Conservation (phyloP, 1,284 basidiomycete genomes). For the Gymnopus androsaceus region DNA sequence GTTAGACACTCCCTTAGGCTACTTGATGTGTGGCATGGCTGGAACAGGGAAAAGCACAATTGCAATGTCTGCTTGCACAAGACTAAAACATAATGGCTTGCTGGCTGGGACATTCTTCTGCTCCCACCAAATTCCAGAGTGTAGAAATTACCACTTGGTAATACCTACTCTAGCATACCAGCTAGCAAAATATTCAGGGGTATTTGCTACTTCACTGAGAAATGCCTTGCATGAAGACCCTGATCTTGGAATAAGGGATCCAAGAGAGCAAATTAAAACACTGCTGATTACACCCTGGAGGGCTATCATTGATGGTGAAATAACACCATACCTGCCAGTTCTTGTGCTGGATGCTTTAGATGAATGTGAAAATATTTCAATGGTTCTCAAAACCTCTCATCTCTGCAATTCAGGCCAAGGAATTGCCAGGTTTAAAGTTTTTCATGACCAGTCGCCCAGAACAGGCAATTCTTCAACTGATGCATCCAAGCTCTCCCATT, state of each 20-base stretch:
- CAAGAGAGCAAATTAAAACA: too few relatives aligned
- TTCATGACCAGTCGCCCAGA: neutral
- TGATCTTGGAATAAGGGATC: neutral
- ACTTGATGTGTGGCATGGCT: constrained; percentile 2
- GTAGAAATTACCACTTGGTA: constrained; percentile 1
- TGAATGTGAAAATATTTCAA: too few relatives aligned
- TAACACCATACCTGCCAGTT: neutral
- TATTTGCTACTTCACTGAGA: neutral
- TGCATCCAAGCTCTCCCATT: neutral
- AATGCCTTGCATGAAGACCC: neutral
- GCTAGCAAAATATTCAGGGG: too few relatives aligned
- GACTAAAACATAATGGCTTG: neutral
- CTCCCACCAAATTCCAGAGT: neutral
- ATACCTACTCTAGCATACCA: too few relatives aligned
- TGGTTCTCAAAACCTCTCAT: neutral
- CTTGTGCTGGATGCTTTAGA: constrained; percentile 6
- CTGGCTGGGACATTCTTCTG: constrained; percentile 6
- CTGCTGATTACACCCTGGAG: neutral
- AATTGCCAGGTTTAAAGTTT: neutral
- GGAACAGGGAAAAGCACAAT: too few relatives aligned
- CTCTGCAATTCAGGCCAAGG: neutral
- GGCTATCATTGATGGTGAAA: neutral
- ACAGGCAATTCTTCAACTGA: neutral
- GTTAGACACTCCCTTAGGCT: too few relatives aligned
- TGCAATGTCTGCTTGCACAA: neutral